A percentile compares a stretch with the other conserved stretches of the same genome.
Evolutionary conservation across 106 monocot genomes (phyloP).

Genomic region (Narthecium ossifragum): DNA sequence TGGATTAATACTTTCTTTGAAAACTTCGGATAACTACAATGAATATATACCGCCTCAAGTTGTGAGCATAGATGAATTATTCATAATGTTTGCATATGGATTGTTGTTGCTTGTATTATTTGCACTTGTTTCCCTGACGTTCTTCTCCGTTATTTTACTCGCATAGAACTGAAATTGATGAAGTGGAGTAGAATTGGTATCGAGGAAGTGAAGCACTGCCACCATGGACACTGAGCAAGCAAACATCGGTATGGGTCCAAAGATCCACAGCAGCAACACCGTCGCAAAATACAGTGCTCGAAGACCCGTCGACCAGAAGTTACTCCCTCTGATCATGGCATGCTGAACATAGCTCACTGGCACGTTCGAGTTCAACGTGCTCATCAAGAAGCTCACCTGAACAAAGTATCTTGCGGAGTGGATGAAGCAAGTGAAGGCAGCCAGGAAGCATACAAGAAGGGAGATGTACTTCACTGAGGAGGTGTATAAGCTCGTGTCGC

Average conservation of each 20-base stretch:
- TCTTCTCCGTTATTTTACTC: too few relatives aligned
- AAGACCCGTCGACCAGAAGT: constrained; percentile 61
- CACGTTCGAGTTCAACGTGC: constrained; percentile 51
- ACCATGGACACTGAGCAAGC: constrained; percentile 44
- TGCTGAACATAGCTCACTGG: constrained; percentile 60
- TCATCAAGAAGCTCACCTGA: constrained; percentile 69
- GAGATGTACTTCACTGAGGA: constrained; percentile 58
- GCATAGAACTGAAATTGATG: constrained; percentile 30
- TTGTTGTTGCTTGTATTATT: too few relatives aligned
- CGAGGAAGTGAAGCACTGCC: constrained; percentile 37
- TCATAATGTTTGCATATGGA: too few relatives aligned
- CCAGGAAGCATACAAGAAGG: constrained; percentile 63
- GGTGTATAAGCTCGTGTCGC: constrained; percentile 44
- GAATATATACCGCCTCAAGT: too few relatives aligned
- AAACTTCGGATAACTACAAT: too few relatives aligned
- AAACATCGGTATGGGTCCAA: constrained; percentile 81
- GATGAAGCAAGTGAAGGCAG: constrained; percentile 68
- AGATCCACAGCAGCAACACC: constrained; percentile 63
- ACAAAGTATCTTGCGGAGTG: constrained; percentile 64
- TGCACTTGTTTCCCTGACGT: too few relatives aligned
- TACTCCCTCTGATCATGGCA: constrained; percentile 46
- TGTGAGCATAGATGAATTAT: too few relatives aligned
- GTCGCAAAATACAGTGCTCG: constrained; percentile 65
- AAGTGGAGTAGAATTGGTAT: constrained; percentile 46
- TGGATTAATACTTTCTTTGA: too few relatives aligned